Base-by-base conservation (phyloP, 176 grass and related monocot species). In the Carex scoparia region DNA sequence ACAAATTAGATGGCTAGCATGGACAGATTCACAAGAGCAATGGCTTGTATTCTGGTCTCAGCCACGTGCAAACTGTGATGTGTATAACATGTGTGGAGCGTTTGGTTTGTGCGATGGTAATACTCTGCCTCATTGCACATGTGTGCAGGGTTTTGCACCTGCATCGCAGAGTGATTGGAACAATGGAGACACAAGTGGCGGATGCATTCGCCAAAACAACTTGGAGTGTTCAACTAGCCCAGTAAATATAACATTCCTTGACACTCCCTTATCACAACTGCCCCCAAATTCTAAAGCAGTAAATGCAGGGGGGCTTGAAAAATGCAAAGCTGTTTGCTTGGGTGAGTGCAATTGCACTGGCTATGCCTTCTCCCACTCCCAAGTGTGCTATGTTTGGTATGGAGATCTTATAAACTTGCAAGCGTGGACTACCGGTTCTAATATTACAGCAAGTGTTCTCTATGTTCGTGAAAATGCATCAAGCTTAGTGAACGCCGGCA, bases 21-120 rank as follows among this genome's bases (percentile, higher is more conserved):
- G n/a, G n/a, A n/a, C n/a, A n/a, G 68, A 84, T 48, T 10, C 28
- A 1, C 30, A 15, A 1, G 58, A 10, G 6, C 27, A 77, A 0
- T 87, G 86, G 86, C 0, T 65, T 1, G 0, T 38, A 32, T 65
- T 12, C 10, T 84, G 53, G 86, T 15, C 10, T 7, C 2, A 33
- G 16, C 86, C 86, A 7, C 0, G 2, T 8, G n/a, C 7, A 31
- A 33, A 7, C 15, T 87, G 86, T 80, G 80, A 78, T 12, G 14
- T 87, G 56, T 83, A 82, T 69, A 67, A 83, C 58, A 13, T 28
- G 5, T 87, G 86, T 61, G 86, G 86, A 40, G 68, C 32, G 14
- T 71, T 81, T 46, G 80, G 76, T 53, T n/a, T 56, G 16, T 87
- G 86, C 42, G 63, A 61, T 10, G 27, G 68, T 59, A 30, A 1